These are phyloP conservation scores for Eucalyptus paniculata DNA, from an alignment of 345 rosid genomes.

Conservation along the genomic window DNA sequence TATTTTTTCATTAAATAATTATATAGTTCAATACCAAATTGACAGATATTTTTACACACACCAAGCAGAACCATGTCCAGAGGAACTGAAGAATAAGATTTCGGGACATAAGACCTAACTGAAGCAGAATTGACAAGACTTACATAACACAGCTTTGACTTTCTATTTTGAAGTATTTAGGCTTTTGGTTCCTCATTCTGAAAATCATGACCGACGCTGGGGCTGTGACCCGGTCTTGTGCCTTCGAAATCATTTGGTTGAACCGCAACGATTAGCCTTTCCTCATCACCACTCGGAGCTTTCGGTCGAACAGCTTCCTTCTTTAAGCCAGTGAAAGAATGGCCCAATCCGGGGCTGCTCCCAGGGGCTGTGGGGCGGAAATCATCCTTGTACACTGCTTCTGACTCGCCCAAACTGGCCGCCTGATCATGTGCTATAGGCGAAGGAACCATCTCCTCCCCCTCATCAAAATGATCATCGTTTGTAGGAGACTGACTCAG, in stretches of 20 bases:
- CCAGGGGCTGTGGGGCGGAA: conserved; percentile 26
- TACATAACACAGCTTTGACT: background rate
- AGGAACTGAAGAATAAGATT: background rate
- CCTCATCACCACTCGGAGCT: background rate
- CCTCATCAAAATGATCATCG: background rate
- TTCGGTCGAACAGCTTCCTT: background rate
- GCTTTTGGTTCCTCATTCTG: background rate
- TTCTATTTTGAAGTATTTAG: background rate
- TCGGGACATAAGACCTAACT: background rate
- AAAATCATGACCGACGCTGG: background rate
- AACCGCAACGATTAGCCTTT: conserved; percentile 2
- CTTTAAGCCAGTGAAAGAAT: background rate
- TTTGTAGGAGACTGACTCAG: background rate
- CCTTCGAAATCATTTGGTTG: background rate
- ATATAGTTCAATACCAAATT: background rate
- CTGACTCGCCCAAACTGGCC: background rate
- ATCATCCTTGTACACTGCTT: background rate
- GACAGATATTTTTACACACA: background rate
- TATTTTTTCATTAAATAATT: too few relatives aligned
- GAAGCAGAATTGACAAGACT: background rate
- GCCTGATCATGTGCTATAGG: background rate
- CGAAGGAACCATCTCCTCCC: background rate
- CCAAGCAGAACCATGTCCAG: background rate
- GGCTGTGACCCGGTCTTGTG: background rate
- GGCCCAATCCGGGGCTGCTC: conserved; percentile 27